A percentile compares a stretch with the other conserved stretches of the same genome.
Evolutionary conservation across 2,329 filamentous ascomycete genomes (phyloP).

Genomic region (Fusarium nisikadoi): DNA sequence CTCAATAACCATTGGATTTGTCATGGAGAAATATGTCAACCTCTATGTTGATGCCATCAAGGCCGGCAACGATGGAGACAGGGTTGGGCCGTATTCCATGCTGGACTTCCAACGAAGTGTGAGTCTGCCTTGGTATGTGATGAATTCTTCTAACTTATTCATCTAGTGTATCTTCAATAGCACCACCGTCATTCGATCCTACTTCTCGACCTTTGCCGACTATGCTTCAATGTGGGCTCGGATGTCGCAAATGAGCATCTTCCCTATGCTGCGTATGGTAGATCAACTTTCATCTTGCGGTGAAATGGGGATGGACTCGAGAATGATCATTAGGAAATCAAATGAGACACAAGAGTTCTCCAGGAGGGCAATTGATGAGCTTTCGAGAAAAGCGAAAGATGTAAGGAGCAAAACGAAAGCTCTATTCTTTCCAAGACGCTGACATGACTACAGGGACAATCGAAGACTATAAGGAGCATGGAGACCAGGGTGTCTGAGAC

Average conservation of each 20-base stretch:
- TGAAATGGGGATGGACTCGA: background rate
- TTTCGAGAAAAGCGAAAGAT: background rate
- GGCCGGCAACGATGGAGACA: background rate
- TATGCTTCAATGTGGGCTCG: background rate
- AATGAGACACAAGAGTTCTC: background rate
- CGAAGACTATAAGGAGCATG: background rate
- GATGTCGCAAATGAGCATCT: background rate
- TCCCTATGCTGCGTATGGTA: background rate
- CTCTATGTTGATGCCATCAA: background rate
- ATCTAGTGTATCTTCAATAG: background rate
- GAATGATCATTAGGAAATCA: background rate
- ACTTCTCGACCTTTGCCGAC: background rate
- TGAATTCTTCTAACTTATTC: background rate
- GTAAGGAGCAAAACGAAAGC: background rate
- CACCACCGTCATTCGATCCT: background rate
- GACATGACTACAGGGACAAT: background rate
- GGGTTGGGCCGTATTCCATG: background rate
- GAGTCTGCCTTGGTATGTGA: rapidly evolving
- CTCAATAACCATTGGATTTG: background rate
- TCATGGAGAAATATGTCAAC: background rate
- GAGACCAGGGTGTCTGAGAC: background rate
- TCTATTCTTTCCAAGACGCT: background rate
- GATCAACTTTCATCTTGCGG: background rate
- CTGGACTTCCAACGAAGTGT: background rate
- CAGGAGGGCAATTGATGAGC: background rate